Percentiles rank a stretch among this genome's conserved stretches.
phyloP scores from a whole-genome alignment of 1,284 basidiomycete species.

The Sporisorium sorghi region DNA sequence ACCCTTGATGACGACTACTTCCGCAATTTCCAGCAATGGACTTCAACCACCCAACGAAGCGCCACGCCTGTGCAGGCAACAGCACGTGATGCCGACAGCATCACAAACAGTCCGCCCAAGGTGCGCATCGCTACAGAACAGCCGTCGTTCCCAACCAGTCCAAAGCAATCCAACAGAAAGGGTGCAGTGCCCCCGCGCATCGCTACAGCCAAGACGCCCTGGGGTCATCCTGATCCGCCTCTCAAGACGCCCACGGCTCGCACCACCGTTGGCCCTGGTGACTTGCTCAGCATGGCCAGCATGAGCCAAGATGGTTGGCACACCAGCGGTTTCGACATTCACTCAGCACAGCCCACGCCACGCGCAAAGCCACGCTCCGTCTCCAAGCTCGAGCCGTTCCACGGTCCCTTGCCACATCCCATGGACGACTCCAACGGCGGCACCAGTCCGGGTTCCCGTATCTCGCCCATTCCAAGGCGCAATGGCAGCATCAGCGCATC shows the following conservation, averaged over 20 bases:
- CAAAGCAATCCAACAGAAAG: conserved; percentile 24
- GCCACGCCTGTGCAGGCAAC: conserved; percentile 35
- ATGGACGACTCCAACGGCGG: conserved; percentile 37
- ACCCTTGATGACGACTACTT: conserved; percentile 53
- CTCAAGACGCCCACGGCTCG: conserved; percentile 59
- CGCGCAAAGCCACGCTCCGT: conserved; percentile 38
- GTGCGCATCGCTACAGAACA: conserved; percentile 27
- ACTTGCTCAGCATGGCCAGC: conserved; percentile 72
- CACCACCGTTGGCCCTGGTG: conserved; percentile 71
- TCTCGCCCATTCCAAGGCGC: conserved; percentile 25
- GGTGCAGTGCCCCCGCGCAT: conserved; percentile 6
- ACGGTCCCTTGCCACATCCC: conserved; percentile 36
- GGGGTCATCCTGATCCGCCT: conserved; percentile 62
- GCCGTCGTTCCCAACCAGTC: conserved; percentile 12
- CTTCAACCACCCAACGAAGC: conserved; percentile 31
- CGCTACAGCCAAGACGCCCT: conserved; percentile 49
- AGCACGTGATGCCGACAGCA: background rate
- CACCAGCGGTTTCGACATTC: conserved; percentile 28
- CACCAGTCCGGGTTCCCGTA: conserved; percentile 25
- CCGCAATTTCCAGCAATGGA: conserved; percentile 50
- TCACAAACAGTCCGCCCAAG: conserved; percentile 19
- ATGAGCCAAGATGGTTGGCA: conserved; percentile 44
- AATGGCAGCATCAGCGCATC: conserved; percentile 14
- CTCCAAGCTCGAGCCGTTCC: conserved; percentile 46
- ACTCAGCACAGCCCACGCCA: conserved; percentile 47